A percentile compares a stretch with the other conserved stretches of the same genome.
Conservation (phyloP, 495 filamentous ascomycete species). For the Amniculicola lignicola region DNA sequence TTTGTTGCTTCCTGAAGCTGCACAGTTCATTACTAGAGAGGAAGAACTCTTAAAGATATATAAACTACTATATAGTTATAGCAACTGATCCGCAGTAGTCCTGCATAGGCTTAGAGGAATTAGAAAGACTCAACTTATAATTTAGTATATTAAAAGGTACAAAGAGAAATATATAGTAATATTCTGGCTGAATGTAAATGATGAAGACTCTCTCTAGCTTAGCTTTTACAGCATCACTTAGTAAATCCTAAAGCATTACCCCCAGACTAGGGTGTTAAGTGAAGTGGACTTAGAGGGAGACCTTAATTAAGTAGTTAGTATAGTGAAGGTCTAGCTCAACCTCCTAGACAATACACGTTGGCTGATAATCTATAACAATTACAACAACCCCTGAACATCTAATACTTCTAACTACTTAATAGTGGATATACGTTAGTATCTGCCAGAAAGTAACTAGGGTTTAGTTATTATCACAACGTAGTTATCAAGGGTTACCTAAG, state of each 20-base stretch:
- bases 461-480: no score
- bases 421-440: background rate
- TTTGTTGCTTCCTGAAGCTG: constrained; percentile 5
- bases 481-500: background rate
- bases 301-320: no score
- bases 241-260: constrained; percentile 31
- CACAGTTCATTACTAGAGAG: constrained; percentile 24
- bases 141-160: background rate
- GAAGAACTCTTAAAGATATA: constrained; percentile 33
- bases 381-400: background rate
- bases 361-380: constrained; percentile 36
- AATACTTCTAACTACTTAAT: background rate
- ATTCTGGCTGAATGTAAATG: background rate
- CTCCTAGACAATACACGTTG: constrained; percentile 34
- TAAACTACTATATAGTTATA: constrained; percentile 25
- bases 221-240: constrained; percentile 36
- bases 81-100: constrained; percentile 21
- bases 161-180: background rate
- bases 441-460: no score
- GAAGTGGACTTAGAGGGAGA: background rate
- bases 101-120: no score
- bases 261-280: background rate
- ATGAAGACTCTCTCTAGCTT: constrained; percentile 20
- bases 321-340: constrained; percentile 41
- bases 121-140: constrained; percentile 15